Percentiles rank a stretch among this genome's conserved stretches.
phyloP scores from a whole-genome alignment of 306 rosid species.

The Cucurbita argyrosperma region DNA sequence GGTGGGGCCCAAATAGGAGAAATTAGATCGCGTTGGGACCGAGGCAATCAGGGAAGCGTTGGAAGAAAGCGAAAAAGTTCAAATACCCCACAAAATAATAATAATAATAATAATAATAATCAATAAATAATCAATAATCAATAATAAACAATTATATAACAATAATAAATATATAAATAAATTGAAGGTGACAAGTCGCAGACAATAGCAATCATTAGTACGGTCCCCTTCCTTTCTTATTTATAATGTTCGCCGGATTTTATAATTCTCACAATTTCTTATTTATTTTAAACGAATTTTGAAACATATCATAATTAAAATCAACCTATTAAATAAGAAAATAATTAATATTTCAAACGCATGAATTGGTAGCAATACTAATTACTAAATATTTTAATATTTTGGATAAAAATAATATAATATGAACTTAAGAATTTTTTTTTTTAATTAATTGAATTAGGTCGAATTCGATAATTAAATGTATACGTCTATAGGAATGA shows the following conservation, averaged over 20 bases:
- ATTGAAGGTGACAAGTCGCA: constrained; percentile 7
- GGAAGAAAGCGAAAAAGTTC: constrained; percentile 3
- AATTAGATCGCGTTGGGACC: not conserved
- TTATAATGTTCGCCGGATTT: not conserved
- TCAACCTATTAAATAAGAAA: too few relatives aligned
- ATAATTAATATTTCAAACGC: too few relatives aligned
- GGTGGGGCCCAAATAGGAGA: not conserved
- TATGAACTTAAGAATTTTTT: not conserved
- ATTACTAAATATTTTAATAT: too few relatives aligned
- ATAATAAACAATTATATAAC: not conserved
- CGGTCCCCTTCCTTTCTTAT: not conserved
- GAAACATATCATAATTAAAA: too few relatives aligned
- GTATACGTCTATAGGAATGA: too few relatives aligned
- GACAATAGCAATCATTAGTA: constrained; percentile 15
- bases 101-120: not conserved
- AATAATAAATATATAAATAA: not conserved
- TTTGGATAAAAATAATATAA: too few relatives aligned
- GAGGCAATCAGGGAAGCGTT: too few relatives aligned
- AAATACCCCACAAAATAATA: not conserved
- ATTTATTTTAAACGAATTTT: not conserved
- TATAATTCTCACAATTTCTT: not conserved
- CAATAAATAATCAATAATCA: not conserved
- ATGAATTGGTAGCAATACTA: too few relatives aligned
- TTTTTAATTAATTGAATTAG: not conserved
- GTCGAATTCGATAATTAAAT: not conserved